These are phyloP conservation scores for Trametes gibbosa DNA, from an alignment of 768 basidiomycete genomes.

Conservation along the genomic window DNA sequence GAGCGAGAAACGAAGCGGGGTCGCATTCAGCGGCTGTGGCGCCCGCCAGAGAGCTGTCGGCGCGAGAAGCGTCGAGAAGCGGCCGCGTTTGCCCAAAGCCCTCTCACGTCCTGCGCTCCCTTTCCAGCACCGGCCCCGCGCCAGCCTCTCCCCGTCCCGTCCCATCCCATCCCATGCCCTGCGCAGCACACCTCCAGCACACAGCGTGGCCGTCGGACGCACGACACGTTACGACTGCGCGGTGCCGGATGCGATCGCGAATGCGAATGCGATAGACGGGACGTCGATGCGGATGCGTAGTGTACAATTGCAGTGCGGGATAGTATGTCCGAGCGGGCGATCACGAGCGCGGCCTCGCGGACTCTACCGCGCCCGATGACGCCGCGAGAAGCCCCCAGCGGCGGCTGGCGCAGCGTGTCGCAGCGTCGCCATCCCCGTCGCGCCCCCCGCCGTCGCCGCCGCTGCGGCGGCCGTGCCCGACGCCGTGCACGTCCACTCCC, in stretches of 20 bases:
- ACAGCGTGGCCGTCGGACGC: neutral
- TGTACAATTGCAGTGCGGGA: constrained; percentile 15
- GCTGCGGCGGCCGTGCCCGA: too few relatives aligned
- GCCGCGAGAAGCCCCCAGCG: constrained; percentile 17
- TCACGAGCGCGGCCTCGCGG: neutral
- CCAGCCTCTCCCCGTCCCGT: neutral
- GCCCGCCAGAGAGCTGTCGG: constrained; percentile 7
- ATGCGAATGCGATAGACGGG: neutral
- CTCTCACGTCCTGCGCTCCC: too few relatives aligned
- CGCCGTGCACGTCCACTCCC: neutral
- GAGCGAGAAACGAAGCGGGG: too few relatives aligned
- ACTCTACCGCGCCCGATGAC: constrained; percentile 18
- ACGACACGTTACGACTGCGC: neutral
- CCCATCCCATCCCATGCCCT: too few relatives aligned
- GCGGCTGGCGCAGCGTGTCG: constrained; percentile 4
- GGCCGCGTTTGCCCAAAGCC: constrained; percentile 10
- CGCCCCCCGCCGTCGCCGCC: neutral
- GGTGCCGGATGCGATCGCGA: neutral
- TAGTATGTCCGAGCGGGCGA: neutral
- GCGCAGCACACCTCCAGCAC: too few relatives aligned
- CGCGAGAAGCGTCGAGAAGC: constrained; percentile 19
- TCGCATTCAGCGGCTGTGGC: neutral
- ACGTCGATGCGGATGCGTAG: constrained; percentile 8
- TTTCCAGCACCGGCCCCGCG: too few relatives aligned
- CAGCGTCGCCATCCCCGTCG: neutral